Percentiles rank a stretch among this genome's conserved stretches.
Conservation (phyloP, 2,329 filamentous ascomycete species). For the Monilinia laxa region DNA sequence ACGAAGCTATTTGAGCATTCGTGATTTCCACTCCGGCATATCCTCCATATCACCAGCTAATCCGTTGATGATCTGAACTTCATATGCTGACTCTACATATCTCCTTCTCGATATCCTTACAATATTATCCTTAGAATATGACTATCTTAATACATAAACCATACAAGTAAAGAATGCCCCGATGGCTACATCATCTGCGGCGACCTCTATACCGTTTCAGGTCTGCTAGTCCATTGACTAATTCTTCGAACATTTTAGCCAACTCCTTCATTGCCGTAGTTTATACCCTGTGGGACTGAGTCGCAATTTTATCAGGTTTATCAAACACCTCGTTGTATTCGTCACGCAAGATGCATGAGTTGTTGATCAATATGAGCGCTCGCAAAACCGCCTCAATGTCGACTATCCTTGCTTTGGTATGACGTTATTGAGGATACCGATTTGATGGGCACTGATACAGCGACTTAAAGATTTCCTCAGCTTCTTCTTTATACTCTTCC, state of each 20-base stretch:
- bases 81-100: not conserved
- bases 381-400: not conserved
- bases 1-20: too few relatives aligned
- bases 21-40: not conserved
- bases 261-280: not conserved
- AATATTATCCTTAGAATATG: not conserved
- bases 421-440: not conserved
- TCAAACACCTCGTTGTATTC: not conserved
- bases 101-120: not conserved
- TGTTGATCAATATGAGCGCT: too few relatives aligned
- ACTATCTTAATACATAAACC: not conserved
- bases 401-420: not conserved
- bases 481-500: not conserved
- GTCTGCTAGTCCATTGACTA: not conserved
- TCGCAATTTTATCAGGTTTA: not conserved
- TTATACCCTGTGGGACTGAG: too few relatives aligned
- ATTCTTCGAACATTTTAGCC: not conserved
- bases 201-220: not conserved
- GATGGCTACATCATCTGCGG: not conserved
- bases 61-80: not conserved
- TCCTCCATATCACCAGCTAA: not conserved
- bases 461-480: not conserved
- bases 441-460: not conserved
- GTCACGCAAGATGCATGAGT: not conserved
- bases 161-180: fast-evolving